Evolutionary conservation across 2,329 filamentous ascomycete species (phyloP).

Genomic region (Apiospora sp.): DNA sequence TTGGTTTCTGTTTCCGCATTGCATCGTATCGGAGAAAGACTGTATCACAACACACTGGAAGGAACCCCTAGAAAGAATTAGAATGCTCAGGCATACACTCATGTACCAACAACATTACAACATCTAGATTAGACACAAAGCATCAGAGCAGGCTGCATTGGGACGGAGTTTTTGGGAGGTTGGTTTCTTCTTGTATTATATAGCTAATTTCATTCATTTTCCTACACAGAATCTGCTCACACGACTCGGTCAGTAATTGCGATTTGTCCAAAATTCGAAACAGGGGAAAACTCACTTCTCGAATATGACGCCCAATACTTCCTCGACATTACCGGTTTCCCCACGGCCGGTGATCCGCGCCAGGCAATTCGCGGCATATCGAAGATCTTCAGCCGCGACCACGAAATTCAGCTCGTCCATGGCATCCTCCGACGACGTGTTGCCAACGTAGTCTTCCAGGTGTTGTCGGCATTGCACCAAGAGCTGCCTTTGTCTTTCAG

Average conservation of each 20-base stretch:
- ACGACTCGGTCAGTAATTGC: conserved; percentile 17
- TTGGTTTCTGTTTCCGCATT: not conserved
- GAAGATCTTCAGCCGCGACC: conserved; percentile 85
- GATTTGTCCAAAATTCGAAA: not conserved
- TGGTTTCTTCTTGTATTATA: conserved; percentile 18
- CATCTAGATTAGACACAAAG: conserved; percentile 13
- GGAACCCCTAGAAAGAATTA: conserved; percentile 16
- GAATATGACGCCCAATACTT: conserved; percentile 95
- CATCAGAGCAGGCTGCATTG: conserved; percentile 16
- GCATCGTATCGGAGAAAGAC: not conserved
- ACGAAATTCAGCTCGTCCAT: conserved; percentile 31
- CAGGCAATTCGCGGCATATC: conserved; percentile 80
- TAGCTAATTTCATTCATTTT: conserved; percentile 44
- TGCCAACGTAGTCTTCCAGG: conserved; percentile 75
- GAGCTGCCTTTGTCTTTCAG: conserved; percentile 85
- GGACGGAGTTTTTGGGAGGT: conserved; percentile 1
- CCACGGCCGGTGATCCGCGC: conserved; percentile 88
- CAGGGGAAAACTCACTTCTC: conserved; percentile 76
- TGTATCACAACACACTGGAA: not conserved
- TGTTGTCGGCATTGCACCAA: conserved; percentile 76
- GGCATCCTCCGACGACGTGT: conserved; percentile 51
- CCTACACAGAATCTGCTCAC: conserved; percentile 62
- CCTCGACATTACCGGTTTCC: conserved; percentile 88
- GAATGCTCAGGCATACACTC: conserved; percentile 20
- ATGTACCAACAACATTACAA: conserved; percentile 20